Base-by-base conservation (phyloP, 192 early-diverging fungal genomes). In the Rhizoclosmatium sp. region DNA sequence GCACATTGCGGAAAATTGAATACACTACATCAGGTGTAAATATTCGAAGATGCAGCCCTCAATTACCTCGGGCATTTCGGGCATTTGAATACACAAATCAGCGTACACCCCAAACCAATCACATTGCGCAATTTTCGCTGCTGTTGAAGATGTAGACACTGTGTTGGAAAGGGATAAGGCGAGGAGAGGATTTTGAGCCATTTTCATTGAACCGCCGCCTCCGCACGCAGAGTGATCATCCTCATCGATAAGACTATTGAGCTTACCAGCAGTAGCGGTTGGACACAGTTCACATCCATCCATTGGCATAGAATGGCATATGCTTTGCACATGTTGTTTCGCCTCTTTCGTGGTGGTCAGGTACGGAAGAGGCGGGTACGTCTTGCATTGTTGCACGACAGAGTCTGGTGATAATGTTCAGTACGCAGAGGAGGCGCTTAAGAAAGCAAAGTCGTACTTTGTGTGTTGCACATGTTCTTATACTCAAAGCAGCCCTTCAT, bases 61-160 rank as follows among this genome's bases (percentile, higher is more conserved):
- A 58, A 19, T 9, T 40, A 76, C 74, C 69, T 86, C 83, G 44
- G 59, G 12, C 88, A 89, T 89, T 12, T 86, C 84, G 1, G 88
- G 88, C 88, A 89, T 89, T 59, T 82, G 81, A 65, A 71, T 79
- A 82, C 88, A 89, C 14, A 89, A 79, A 41, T 78, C 81, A 3
- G 85, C 80, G 65, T 89, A 89, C 9, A 86, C 85, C 2, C 81
- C 65, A n/a, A 88, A 78, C 44, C 75, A 82, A 74, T 89, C 88
- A 76, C 86, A 88, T 7, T 81, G 44, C 41, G 12, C 31, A 23
- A 49, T 54, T 39, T 21, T 9, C 23, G 21, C 47, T 69, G 68
- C 47, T 14, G 40, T 47, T 41, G 47, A 14, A 31, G 31, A 31
- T 31, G 31, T 31, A 31, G 31, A 31, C 31, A 31, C 31, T 31